Conservation (phyloP, 2,329 filamentous ascomycete genomes). For the Penicillium sp. region DNA sequence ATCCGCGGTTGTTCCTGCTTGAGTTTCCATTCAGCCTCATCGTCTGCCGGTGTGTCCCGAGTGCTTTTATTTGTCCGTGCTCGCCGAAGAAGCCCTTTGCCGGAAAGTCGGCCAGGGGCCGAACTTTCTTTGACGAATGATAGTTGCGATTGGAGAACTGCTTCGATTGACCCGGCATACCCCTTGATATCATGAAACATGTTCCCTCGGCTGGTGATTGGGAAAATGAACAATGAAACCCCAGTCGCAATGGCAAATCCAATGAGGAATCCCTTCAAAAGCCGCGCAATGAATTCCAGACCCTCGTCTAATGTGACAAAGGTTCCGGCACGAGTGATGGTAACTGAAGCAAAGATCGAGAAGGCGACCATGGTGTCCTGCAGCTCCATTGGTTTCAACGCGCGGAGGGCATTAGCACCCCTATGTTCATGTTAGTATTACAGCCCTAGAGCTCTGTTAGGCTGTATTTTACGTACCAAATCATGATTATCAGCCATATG, state of each 20-base stretch:
- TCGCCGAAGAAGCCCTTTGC: slow-evolving; percentile 17
- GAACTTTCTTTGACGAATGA: slow-evolving; percentile 55
- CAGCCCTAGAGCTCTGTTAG: background rate
- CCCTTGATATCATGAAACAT: slow-evolving; percentile 60
- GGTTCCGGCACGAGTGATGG: slow-evolving; percentile 53
- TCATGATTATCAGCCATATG: slow-evolving; percentile 69
- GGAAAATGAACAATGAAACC: slow-evolving; percentile 66
- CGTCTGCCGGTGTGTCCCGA: slow-evolving; percentile 7
- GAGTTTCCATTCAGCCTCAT: slow-evolving; percentile 13
- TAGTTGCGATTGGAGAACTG: slow-evolving; percentile 61
- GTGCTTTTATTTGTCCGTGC: slow-evolving; percentile 20
- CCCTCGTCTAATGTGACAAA: slow-evolving; percentile 45
- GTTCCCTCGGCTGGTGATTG: slow-evolving; percentile 64
- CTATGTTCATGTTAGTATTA: slow-evolving; percentile 16
- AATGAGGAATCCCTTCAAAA: slow-evolving; percentile 65
- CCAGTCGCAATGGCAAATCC: slow-evolving; percentile 65
- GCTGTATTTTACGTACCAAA: slow-evolving; percentile 49
- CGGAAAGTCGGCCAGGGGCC: slow-evolving; percentile 8
- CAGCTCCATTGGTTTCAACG: slow-evolving; percentile 62
- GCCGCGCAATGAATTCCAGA: slow-evolving; percentile 42
- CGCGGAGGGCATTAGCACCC: slow-evolving; percentile 63
- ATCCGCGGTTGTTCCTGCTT: slow-evolving; percentile 31
- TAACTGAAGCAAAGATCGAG: slow-evolving; percentile 67
- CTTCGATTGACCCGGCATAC: slow-evolving; percentile 57
- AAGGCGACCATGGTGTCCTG: slow-evolving; percentile 69